Evolutionary conservation across 2,329 filamentous ascomycete species (phyloP), one percentile per base, ranked within the genome.

Genomic region (Claviceps spartinae): DNA sequence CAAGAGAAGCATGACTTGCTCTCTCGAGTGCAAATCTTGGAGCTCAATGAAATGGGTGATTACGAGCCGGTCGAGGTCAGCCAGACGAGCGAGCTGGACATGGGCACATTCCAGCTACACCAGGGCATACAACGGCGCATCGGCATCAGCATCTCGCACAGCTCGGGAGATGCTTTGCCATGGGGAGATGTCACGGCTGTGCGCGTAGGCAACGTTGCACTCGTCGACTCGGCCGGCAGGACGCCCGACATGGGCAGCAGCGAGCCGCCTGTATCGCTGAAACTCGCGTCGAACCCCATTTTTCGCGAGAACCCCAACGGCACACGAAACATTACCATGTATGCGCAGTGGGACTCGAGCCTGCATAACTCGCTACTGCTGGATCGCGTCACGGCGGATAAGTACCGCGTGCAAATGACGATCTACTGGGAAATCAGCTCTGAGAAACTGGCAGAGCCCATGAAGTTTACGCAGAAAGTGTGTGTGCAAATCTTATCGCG

Each of bases 301-400:
- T 84, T 95, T 57, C 86, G 85, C 56, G 82, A 86, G 53, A 94
- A 96, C 62, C 81, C 87, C 24, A 94, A 97, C 64, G 93, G 93
- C 40, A 96, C 90, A 0, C 85, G 83, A 38, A 89, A 85, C 64
- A 83, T 96, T 40, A 90, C 85, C 1, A 75, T 97, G 44, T 78
- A 85, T n/a, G 89, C 86, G 0, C 90, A 97, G 62, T 98, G 93
- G 93, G 93, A 98, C 64, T 96, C 91, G 0, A 95, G 89, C 61
- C 75, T 93, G 58, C 93, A 98, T 67, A 83, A 82, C 56, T 96
- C 93, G 5, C 73, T 95, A n/a, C 75, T 97, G 14, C 79, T 98
- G n/a, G 90, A 98, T 67, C 83, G 91, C 26, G 85, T 88, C 1
- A 97, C 93, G 1, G 81, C 87, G n/a, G 90, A 96, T 54, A 93